phyloP scores from a whole-genome alignment of 768 basidiomycete species.

The Pilatotrama ljubarskyi region DNA sequence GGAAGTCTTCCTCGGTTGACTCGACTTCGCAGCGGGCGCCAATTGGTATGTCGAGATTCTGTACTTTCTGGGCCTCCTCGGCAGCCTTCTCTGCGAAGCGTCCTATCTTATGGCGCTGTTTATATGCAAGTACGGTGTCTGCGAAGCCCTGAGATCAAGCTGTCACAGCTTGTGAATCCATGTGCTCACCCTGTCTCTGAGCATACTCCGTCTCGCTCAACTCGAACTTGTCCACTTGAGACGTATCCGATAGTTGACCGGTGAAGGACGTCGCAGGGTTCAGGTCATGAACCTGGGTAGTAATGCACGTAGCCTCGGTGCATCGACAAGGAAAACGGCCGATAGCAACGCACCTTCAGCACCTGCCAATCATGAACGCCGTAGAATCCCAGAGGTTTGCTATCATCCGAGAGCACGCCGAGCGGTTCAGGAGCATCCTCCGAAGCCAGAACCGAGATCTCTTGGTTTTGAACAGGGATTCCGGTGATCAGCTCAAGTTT shows the following conservation, averaged over 20 bases:
- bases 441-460: constrained; percentile 60
- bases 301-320: too few species aligned
- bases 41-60: constrained; percentile 52
- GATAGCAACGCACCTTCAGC: constrained; percentile 59
- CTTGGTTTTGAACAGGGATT: constrained; percentile 73
- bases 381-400: constrained; percentile 70
- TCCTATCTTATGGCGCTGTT: constrained; percentile 83
- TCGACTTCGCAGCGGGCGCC: constrained; percentile 86
- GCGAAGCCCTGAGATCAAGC: constrained; percentile 1
- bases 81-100: constrained; percentile 68
- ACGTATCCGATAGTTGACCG: constrained; percentile 83
- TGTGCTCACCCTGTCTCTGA: constrained; percentile 62
- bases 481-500: constrained; percentile 94
- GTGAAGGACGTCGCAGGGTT: constrained; percentile 76
- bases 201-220: constrained; percentile 81
- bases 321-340: too few species aligned
- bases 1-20: constrained; percentile 63
- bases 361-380: constrained; percentile 76
- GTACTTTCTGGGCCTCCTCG: constrained; percentile 33
- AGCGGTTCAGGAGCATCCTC: constrained; percentile 52
- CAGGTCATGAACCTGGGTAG: constrained; percentile 62
- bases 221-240: constrained; percentile 92
- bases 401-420: constrained; percentile 63
- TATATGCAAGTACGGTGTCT: constrained; percentile 92
- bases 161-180: neutral